Evolutionary conservation across 345 rosid genomes (phyloP), one percentile per base, ranked within the genome.

Genomic region (Pistacia integerrima): DNA sequence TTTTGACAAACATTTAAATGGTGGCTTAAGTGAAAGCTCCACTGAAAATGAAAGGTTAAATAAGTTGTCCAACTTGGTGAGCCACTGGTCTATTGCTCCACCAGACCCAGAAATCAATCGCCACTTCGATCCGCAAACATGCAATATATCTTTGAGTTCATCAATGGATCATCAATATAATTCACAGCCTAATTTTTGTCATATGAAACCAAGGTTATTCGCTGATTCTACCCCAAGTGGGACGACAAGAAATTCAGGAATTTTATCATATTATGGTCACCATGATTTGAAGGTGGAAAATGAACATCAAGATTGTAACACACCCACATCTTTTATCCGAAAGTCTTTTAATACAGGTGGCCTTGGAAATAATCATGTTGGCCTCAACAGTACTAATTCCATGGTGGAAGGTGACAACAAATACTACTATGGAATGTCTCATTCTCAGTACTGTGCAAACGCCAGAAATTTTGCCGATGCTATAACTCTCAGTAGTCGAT

Each of bases 41-140:
- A 52, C 75, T 0, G 85, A 83, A 64, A 59, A 66, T 28, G 87
- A 83, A 74, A 80, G 92, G 71, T 54, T 88, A 17, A 84, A 82
- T 70, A 90, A 84, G 84, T 62, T 85, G 33, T 81, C 89, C 18
- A 88, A 84, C 74, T 81, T 85, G 58, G 92, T 88, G 69, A 84
- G 83, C 79, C 87, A 89, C 82, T 92, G 92, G 94, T 87, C 92
- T 0, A 89, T 92, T 62, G 94, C 93, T 2, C 94, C 93, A 8
- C 93, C 94, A 0, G 85, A 86, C 78, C 81, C 85, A 2, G 86
- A 89, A 76, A 75, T 85, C 67, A 70, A 74, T 35, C 79, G 64
- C 61, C 79, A 76, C 16, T 69, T 83, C 7, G 82, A 79, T 68
- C 78, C 84, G 55, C 69, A 78, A 44, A 62, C 90, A 61, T 81